Evolutionary conservation across 768 basidiomycete species (phyloP).

Genomic region (Boletales sp.): DNA sequence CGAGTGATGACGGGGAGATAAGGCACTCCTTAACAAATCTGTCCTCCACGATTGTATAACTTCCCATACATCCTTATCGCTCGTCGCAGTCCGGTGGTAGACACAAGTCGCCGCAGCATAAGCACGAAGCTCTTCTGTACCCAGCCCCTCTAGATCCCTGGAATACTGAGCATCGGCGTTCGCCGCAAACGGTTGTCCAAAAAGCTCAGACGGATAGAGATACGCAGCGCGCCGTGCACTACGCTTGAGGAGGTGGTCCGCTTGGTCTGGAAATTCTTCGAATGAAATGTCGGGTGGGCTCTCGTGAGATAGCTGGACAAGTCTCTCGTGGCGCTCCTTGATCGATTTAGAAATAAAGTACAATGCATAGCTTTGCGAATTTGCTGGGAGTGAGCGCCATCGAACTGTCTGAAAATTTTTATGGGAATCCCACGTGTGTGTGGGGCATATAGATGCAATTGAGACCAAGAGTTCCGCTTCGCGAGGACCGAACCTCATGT

Average conservation of each 20-base stretch:
- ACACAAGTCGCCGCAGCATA: constrained; percentile 7
- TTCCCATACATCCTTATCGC: neutral
- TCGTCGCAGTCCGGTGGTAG: neutral
- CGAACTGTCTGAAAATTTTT: constrained; percentile 36
- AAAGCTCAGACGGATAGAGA: constrained; percentile 2
- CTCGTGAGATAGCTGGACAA: constrained; percentile 12
- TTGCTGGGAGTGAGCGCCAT: constrained; percentile 21
- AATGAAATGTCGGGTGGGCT: neutral
- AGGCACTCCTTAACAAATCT: neutral
- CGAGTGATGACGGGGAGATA: constrained; percentile 13
- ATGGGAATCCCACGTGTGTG: constrained; percentile 37
- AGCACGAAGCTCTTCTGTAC: constrained; percentile 6
- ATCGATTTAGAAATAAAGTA: constrained; percentile 24
- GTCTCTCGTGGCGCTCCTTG: constrained; percentile 17
- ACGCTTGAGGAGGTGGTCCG: constrained; percentile 12
- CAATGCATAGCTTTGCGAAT: constrained; percentile 31
- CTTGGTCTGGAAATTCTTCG: constrained; percentile 1
- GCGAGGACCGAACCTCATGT: constrained; percentile 27
- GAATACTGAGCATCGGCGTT: constrained; percentile 4
- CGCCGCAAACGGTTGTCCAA: neutral
- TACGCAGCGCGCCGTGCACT: constrained; percentile 4
- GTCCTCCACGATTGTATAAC: constrained; percentile 9
- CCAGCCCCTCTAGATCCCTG: neutral
- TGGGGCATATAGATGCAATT: constrained; percentile 34
- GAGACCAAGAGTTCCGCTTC: constrained; percentile 29